Conservation (phyloP, 2,329 filamentous ascomycete genomes). For the Ascochyta fabae region DNA sequence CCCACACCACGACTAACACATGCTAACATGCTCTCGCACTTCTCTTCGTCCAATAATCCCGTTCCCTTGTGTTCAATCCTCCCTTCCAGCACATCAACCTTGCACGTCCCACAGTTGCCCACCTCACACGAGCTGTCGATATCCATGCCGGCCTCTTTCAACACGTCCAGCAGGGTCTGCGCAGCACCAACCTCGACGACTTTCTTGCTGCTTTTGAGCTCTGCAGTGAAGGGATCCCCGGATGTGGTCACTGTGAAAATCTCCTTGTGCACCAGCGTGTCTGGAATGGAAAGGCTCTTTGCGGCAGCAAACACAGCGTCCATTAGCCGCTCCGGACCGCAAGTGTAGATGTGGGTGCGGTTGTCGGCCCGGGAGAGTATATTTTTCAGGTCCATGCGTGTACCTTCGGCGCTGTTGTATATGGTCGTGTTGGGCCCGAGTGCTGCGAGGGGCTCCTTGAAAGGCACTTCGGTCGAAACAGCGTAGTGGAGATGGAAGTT, state of each 20-base stretch:
- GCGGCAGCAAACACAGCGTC: slow-evolving; percentile 56
- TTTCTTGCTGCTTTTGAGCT: slow-evolving; percentile 55
- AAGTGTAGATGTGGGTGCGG: slow-evolving; percentile 67
- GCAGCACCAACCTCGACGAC: slow-evolving; percentile 54
- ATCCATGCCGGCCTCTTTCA: slow-evolving; percentile 54
- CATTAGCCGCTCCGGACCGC: slow-evolving; percentile 65
- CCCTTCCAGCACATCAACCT: slow-evolving; percentile 48
- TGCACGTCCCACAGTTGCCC: slow-evolving; percentile 55
- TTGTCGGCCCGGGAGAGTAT: slow-evolving; percentile 58
- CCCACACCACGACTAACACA: slow-evolving; percentile 49
- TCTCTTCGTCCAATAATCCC: slow-evolving; percentile 47
- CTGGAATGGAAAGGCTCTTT: slow-evolving; percentile 52
- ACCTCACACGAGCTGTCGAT: slow-evolving; percentile 53
- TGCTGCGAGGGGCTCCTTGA: slow-evolving; percentile 55
- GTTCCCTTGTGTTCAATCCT: slow-evolving; percentile 51
- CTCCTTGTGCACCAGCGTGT: slow-evolving; percentile 66
- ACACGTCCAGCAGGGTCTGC: slow-evolving; percentile 50
- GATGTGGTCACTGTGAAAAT: slow-evolving; percentile 61
- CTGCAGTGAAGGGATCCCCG: slow-evolving; percentile 66
- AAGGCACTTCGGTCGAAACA: slow-evolving; percentile 62
- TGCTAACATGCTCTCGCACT: slow-evolving; percentile 42
- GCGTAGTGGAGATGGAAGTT: slow-evolving; percentile 65
- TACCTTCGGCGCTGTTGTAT: slow-evolving; percentile 60
- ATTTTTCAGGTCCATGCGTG: slow-evolving; percentile 59
- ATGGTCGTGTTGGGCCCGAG: slow-evolving; percentile 55